Evolutionary conservation across 176 grass and related monocot genomes (phyloP).

Genomic region (Typha latifolia): DNA sequence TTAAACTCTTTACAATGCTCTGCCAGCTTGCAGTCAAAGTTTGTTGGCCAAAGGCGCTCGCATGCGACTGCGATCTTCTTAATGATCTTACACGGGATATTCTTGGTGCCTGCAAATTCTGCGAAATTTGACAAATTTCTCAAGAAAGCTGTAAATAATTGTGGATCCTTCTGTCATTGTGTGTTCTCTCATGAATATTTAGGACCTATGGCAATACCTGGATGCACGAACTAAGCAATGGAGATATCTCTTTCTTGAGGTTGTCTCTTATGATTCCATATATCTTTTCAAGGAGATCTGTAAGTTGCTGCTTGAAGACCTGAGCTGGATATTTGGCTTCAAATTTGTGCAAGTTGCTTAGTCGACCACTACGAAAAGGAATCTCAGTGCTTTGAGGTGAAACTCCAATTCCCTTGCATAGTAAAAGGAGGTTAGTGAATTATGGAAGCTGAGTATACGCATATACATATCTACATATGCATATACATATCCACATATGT

Average conservation of each 20-base stretch:
- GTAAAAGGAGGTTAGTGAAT: no score
- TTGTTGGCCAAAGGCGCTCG: constrained; percentile 17
- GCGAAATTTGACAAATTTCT: neutral
- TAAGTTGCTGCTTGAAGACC: constrained; percentile 99
- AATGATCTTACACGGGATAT: constrained; percentile 18
- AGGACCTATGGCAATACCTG: constrained; percentile 39
- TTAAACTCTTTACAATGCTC: constrained; percentile 18
- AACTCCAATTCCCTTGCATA: no score
- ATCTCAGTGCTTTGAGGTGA: no score
- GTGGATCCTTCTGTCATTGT: neutral
- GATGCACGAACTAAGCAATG: constrained; percentile 86
- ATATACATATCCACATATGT: no score
- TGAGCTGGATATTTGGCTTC: constrained; percentile 99
- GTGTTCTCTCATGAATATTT: neutral
- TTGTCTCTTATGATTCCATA: constrained; percentile 98
- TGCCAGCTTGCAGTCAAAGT: constrained; percentile 14
- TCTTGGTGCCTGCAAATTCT: constrained; percentile 18
- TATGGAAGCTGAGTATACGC: neutral
- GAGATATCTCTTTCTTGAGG: constrained; percentile 98
- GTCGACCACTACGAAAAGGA: no score
- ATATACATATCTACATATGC: neutral
- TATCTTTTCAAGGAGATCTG: constrained; percentile 96
- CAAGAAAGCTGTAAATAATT: neutral
- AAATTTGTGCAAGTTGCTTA: constrained; percentile 78
- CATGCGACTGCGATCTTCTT: constrained; percentile 40